Evolutionary conservation across 345 rosid genomes (phyloP).

Genomic region (Cardiospermum halicacabum): DNA sequence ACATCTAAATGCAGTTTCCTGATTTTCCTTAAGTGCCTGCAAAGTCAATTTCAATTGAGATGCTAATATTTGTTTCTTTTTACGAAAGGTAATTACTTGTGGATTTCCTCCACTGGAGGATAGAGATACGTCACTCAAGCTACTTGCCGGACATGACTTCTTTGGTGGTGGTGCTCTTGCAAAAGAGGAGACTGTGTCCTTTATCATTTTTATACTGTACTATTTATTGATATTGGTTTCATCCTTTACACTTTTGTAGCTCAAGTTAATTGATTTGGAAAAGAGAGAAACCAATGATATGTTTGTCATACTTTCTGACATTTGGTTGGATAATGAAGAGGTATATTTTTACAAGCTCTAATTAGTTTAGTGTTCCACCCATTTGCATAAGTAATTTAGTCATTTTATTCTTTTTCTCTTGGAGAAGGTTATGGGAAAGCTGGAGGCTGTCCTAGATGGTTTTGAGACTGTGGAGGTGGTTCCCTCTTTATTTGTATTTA

Average conservation of each 20-base stretch:
- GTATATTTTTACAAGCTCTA: constrained; percentile 29
- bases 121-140: constrained; percentile 65
- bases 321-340: constrained; percentile 89
- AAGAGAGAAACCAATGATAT: constrained; percentile 65
- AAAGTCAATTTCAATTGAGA: constrained; percentile 3
- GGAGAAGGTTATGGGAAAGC: constrained; percentile 76
- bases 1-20: not conserved
- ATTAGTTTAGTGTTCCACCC: not conserved
- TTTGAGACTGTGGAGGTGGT: constrained; percentile 73
- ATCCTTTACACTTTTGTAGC: constrained; percentile 48
- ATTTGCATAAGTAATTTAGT: constrained; percentile 26
- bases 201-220: not conserved
- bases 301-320: constrained; percentile 87
- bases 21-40: not conserved
- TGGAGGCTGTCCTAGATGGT: constrained; percentile 70
- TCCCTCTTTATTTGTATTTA: constrained; percentile 91
- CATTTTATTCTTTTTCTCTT: constrained; percentile 32
- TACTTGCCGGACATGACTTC: constrained; percentile 68
- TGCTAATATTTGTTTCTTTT: constrained; percentile 11
- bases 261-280: constrained; percentile 59
- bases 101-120: constrained; percentile 96
- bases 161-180: constrained; percentile 70
- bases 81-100: constrained; percentile 76
- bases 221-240: constrained; percentile 6
- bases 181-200: constrained; percentile 83